Evolutionary conservation across 164 flowering plant genomes (phyloP), one percentile per base, ranked within the genome.

Genomic region (Vitis rupestris): DNA sequence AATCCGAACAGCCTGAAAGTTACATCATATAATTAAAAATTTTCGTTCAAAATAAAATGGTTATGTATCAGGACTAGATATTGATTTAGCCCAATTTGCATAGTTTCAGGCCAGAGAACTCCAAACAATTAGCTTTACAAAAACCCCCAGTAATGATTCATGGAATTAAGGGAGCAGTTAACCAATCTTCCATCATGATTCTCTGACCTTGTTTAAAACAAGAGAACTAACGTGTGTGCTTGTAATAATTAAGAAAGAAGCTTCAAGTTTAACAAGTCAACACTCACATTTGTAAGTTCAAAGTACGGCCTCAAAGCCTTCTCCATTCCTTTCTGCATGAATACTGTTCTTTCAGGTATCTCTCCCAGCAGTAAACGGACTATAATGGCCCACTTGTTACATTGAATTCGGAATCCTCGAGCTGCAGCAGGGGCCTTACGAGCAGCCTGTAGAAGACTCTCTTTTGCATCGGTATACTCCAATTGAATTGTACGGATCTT

Each of bases 321-420:
- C 80, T 89, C 93, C 98, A 94, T 94, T 61, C 98, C 97, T 67
- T 84, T 92, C 84, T 94, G 99, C 94, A 90, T 84, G 57, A 95
- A 95, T 15, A 90, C 86, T 17, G 96, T 92, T 69, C 99, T 83
- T 81, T 95, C 99, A 3, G 99, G 99, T 29, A 94, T 95, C 74
- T 95, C 99, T 54, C 99, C 98, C 16, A 95, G 80, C 58, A 92
- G 80, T 30, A 95, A 69, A 52, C 98, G 93, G 27, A 93, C 98
- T 61, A 92, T 85, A 15, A 92, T 71, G 49, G 95, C 95, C 98
- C 98, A 93, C 73, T 93, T 93, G 81, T 85, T 91, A 81, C 98
- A 93, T 56, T 87, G 16, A 30, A 29, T 65, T 47, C 76, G 80
- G 30, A 77, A 77, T n/a, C 80, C 68, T 31, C 61, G 80, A 57